Percentiles rank a stretch among this genome's conserved stretches.
Conservation (phyloP, 176 grass and related monocot genomes). For the Aegilops bicornis region DNA sequence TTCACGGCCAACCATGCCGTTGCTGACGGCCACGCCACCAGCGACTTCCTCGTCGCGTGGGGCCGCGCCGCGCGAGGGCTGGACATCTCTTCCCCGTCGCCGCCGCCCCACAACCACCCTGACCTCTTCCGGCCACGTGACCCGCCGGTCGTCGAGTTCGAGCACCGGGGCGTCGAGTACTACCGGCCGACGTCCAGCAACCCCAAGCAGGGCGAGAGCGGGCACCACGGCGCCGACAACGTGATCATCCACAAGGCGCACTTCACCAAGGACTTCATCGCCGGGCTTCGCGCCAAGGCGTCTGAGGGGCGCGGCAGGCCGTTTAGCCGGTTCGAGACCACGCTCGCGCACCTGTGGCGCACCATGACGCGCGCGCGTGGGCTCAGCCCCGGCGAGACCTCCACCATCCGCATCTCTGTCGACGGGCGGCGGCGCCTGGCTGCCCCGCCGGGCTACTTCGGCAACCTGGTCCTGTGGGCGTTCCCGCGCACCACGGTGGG, state of each 20-base stretch:
- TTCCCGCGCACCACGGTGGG: slow-evolving; percentile 44
- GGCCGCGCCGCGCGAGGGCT: slow-evolving; percentile 46
- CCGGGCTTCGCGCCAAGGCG: slow-evolving; percentile 37
- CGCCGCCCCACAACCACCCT: slow-evolving; percentile 16
- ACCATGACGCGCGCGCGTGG: slow-evolving; percentile 38
- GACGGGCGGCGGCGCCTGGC: slow-evolving; percentile 49
- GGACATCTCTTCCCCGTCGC: not conserved
- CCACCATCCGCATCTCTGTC: slow-evolving; percentile 53
- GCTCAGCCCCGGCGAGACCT: slow-evolving; percentile 16
- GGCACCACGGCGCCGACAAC: not conserved
- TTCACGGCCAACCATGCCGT: slow-evolving; percentile 53
- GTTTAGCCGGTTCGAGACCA: slow-evolving; percentile 63
- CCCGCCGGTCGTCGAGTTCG: slow-evolving; percentile 36
- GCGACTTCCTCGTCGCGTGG: slow-evolving; percentile 64
- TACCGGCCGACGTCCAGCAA: not conserved
- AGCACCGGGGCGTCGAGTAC: slow-evolving; percentile 53
- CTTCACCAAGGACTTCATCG: slow-evolving; percentile 69
- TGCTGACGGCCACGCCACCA: slow-evolving; percentile 51
- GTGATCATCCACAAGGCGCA: slow-evolving; percentile 58
- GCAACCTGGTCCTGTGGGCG: slow-evolving; percentile 72
- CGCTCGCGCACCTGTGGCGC: slow-evolving; percentile 68
- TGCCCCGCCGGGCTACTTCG: slow-evolving; percentile 50
- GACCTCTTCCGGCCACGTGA: slow-evolving; percentile 26
- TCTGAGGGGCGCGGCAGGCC: slow-evolving; percentile 24
- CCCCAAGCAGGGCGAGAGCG: not conserved